phyloP scores from a whole-genome alignment of 2,329 filamentous ascomycete genomes.

The Claviceps capensis region DNA sequence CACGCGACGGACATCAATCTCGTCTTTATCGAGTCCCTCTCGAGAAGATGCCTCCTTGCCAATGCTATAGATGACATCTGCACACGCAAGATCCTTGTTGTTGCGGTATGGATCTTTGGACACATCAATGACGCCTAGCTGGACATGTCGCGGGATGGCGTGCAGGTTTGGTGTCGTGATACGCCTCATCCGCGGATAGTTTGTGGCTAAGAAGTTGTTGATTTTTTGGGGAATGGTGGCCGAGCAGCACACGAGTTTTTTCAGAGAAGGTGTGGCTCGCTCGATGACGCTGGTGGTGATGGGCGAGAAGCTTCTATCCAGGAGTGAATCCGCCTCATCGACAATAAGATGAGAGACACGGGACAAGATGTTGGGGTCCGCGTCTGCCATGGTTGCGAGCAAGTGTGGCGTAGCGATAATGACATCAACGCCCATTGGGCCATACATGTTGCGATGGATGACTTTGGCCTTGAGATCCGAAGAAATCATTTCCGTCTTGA shows the following conservation, averaged over 20 bases:
- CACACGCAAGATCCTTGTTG: slow-evolving; percentile 86
- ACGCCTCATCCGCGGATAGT: slow-evolving; percentile 70
- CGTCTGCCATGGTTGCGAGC: slow-evolving; percentile 73
- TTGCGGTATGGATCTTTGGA: slow-evolving; percentile 86
- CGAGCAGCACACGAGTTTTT: slow-evolving; percentile 84
- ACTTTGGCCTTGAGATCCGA: slow-evolving; percentile 61
- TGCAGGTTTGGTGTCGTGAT: slow-evolving; percentile 93
- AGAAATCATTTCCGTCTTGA: slow-evolving; percentile 71
- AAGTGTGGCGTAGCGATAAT: slow-evolving; percentile 82
- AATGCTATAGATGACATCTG: slow-evolving; percentile 88
- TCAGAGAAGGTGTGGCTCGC: slow-evolving; percentile 63
- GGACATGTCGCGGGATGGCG: slow-evolving; percentile 86
- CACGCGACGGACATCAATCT: slow-evolving; percentile 64
- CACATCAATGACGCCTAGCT: slow-evolving; percentile 85
- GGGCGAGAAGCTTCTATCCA: slow-evolving; percentile 84
- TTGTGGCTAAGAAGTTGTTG: slow-evolving; percentile 68
- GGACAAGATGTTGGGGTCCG: slow-evolving; percentile 85
- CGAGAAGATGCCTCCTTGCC: slow-evolving; percentile 57
- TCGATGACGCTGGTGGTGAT: slow-evolving; percentile 75
- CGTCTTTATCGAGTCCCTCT: slow-evolving; percentile 39
- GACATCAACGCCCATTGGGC: slow-evolving; percentile 67
- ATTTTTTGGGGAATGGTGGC: slow-evolving; percentile 88
- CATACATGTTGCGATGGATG: slow-evolving; percentile 77
- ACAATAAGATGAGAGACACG: slow-evolving; percentile 78
- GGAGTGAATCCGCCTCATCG: slow-evolving; percentile 90